Base-by-base conservation (phyloP, 2,329 filamentous ascomycete genomes). In the Neofusicoccum ribis region DNA sequence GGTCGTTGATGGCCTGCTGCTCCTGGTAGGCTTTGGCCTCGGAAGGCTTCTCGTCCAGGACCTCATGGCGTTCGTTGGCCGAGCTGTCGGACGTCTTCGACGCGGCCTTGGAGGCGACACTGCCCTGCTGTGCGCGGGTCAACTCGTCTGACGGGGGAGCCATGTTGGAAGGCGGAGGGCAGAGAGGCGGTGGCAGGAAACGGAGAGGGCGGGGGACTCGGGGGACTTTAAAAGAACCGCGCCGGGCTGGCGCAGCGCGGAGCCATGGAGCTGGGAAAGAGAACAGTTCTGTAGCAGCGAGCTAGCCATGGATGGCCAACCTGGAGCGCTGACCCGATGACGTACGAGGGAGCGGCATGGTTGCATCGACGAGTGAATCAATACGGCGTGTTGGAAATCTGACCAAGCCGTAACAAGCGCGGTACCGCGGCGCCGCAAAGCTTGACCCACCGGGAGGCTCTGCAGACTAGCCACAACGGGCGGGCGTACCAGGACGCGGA, bases 361-460 rank as follows among this genome's bases (percentile, higher is more conserved):
- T 44, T 44, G 54, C 54, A 58, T 44, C 51, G 4, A n/a, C 34
- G 51, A 14, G 11, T 2, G n/a, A 14, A 2, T 41, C 39, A n/a
- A 31, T 44, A 58, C 54, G 39, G 23, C 14, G 14, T 39, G 39
- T 36, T 17, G 54, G 2, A 34, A 44, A 44, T 20, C 54, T 58
- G 39, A 58, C 54, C 54, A 58, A 58, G 54, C 54, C 54, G 54
- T 58, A 58, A 17, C 20, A 58, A 44, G 51, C 20, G 54, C 23
- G 5, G 27, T 3, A 27, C 56, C 41, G 56, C 56, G 31, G 31
- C 56, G 56, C 56, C 56, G 20, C 56, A 60, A 60, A 60, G 56
- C 56, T 60, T 60, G 56, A 60, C 56, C 56, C 56, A 44, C 56
- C 36, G 7, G 23, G 56, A 34, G 56, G 56, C 56, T 60, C 56